Evolutionary conservation across 2,329 filamentous ascomycete genomes (phyloP).

Genomic region (Parastagonospora nodorum): DNA sequence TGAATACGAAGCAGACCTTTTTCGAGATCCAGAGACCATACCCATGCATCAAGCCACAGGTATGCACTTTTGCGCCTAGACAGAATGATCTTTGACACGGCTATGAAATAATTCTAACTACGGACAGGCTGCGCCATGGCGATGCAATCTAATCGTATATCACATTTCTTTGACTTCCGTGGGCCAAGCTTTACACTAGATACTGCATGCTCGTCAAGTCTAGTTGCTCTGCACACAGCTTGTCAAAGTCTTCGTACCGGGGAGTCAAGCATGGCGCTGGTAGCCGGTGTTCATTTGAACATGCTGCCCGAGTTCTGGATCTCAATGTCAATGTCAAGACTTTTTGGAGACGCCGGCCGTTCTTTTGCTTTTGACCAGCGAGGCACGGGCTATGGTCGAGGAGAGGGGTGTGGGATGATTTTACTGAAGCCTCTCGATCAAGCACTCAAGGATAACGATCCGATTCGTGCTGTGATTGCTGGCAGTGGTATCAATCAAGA

Average conservation of each 20-base stretch:
- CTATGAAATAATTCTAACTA: background rate
- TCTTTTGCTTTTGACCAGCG: slow-evolving; percentile 53
- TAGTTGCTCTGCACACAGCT: slow-evolving; percentile 35
- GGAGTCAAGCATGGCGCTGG: slow-evolving; percentile 34
- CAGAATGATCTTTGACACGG: background rate
- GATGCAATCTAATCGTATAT: slow-evolving; percentile 39
- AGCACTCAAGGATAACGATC: slow-evolving; percentile 63
- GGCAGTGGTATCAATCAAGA: slow-evolving; percentile 55
- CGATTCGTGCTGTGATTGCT: slow-evolving; percentile 52
- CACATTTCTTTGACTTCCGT: slow-evolving; percentile 36
- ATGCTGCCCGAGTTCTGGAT: slow-evolving; percentile 34
- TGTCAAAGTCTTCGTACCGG: slow-evolving; percentile 33
- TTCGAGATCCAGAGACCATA: slow-evolving; percentile 29
- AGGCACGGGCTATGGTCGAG: slow-evolving; percentile 66
- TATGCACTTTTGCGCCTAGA: background rate
- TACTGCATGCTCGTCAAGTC: slow-evolving; percentile 38
- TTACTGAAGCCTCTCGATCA: slow-evolving; percentile 63
- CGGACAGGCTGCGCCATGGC: slow-evolving; percentile 18
- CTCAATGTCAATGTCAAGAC: slow-evolving; percentile 26
- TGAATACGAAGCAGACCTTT: slow-evolving; percentile 32
- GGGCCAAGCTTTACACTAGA: slow-evolving; percentile 40
- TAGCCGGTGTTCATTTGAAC: slow-evolving; percentile 22
- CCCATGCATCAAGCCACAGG: slow-evolving; percentile 36
- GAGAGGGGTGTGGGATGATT: slow-evolving; percentile 66
- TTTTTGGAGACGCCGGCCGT: slow-evolving; percentile 35